Percentiles rank a stretch among this genome's conserved stretches.
These are phyloP conservation scores for Leishmania martiniquensis DNA, from an alignment of 208 protist genomes.

Conservation along the genomic window DNA sequence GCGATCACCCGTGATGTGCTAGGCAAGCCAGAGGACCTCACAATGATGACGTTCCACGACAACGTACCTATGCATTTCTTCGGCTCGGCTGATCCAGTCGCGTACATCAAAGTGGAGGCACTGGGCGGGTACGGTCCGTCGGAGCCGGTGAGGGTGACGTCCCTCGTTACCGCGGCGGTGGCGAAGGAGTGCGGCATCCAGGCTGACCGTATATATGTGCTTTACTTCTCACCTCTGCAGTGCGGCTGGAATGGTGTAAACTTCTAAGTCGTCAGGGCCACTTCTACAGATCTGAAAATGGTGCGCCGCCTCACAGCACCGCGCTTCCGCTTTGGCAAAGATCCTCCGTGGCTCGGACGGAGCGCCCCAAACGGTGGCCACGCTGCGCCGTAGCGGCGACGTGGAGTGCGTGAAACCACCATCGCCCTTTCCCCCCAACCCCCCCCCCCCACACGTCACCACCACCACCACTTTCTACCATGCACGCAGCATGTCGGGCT, in stretches of 20 bases:
- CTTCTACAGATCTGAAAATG: background rate
- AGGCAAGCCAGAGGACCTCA: conserved; percentile 29
- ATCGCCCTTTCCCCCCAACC: background rate
- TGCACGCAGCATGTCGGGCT: background rate
- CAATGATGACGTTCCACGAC: conserved; percentile 44
- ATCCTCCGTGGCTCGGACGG: background rate
- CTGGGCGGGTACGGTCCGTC: conserved; percentile 12
- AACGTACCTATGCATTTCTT: conserved; percentile 23
- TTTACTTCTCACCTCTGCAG: conserved; percentile 31
- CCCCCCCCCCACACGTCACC: too few relatives aligned
- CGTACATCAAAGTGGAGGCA: conserved; percentile 31
- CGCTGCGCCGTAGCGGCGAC: background rate
- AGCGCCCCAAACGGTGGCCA: background rate
- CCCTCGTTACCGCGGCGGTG: conserved; percentile 27
- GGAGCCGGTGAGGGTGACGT: conserved; percentile 19
- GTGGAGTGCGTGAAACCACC: background rate
- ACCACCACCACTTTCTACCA: too few relatives aligned
- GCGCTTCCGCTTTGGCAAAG: background rate
- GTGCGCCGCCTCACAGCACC: background rate
- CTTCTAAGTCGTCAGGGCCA: conserved; percentile 16
- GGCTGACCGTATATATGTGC: conserved; percentile 30
- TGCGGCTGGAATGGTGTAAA: conserved; percentile 36
- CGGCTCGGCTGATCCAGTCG: conserved; percentile 23
- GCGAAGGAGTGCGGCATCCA: conserved; percentile 29
- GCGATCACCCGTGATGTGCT: conserved; percentile 19